Base-by-base conservation (phyloP, 2,329 filamentous ascomycete species). In the Diaporthe longicolla region DNA sequence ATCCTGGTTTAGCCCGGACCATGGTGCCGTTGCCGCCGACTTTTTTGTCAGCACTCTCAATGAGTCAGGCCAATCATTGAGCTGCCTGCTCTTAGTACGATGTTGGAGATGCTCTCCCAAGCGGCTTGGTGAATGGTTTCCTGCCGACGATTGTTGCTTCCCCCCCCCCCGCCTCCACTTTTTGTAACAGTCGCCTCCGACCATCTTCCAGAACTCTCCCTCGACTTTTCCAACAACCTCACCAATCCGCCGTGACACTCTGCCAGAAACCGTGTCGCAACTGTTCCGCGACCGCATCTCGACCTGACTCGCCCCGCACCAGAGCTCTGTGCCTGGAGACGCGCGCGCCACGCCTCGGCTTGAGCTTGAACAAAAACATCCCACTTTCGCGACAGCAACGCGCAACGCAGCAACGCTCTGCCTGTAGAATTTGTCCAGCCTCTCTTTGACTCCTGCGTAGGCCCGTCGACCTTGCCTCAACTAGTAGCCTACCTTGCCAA, bases 91-190 rank as follows among this genome's bases (percentile, higher is more conserved):
- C 63, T 21, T 43, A 3, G 29, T n/a, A 26, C n/a, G 10, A 24
- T 11, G 57, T 61, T 54, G 57, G 57, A 59, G 70, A 71, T 63
- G 57, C 58, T n/a, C 45, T 63, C 43, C 24, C 24, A 48, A 55
- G 43, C 29, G 32, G 45, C 58, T 52, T 37, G n/a, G 35, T 71
- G 69, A 61, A 19, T 32, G 7, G 29, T 24, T 59, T 71, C 45
- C 45, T 21, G 35, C 69, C 52, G 35, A 48, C 71, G 37, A 29
- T 50, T 55, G 61, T 73, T 65, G 57, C 66, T 58, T 21, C 24
- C 32, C 74, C 54, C 66, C 72, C 71, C 69, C 65, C 17, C 71
- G 71, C 74, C 74, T 75, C 71, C 59, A 75, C 68, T 71, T 68
- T 71, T 75, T 57, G 61, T 43, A 55, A 52, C 54, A 71, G 26